phyloP scores from a whole-genome alignment of 208 protist genomes.

The Phytomonas serpens region DNA sequence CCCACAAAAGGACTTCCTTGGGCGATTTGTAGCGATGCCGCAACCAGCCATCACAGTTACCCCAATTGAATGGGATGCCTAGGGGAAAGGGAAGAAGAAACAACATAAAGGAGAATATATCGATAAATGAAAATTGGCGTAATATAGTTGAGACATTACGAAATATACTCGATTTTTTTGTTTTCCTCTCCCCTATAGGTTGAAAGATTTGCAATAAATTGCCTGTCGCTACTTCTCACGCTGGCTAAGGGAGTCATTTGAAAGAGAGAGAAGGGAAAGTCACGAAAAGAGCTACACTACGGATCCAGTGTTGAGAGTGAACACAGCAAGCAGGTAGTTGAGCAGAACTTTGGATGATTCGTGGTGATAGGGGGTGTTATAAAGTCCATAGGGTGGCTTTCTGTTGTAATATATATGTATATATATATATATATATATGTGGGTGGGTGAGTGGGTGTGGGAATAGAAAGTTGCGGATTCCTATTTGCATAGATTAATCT shows the following conservation, averaged over 20 bases:
- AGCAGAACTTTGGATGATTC: background rate
- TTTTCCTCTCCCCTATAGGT: background rate
- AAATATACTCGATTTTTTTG: background rate
- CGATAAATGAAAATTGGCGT: conserved; percentile 3
- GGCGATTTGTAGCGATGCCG: conserved; percentile 81
- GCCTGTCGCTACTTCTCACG: background rate
- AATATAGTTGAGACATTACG: background rate
- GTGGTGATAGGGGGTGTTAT: background rate
- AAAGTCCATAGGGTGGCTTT: background rate
- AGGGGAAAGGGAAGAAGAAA: background rate
- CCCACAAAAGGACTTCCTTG: conserved; percentile 39
- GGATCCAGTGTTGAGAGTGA: background rate
- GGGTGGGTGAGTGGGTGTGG: too few species aligned
- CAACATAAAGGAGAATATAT: background rate
- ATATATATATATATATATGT: too few species aligned
- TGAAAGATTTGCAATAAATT: background rate
- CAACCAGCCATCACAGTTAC: conserved; percentile 76
- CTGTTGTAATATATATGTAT: background rate
- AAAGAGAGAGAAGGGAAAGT: too few species aligned
- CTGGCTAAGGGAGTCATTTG: background rate
- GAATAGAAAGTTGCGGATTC: background rate
- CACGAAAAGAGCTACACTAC: background rate
- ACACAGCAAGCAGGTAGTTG: background rate
- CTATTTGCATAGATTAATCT: background rate
- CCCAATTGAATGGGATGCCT: conserved; percentile 60